Evolutionary conservation across 2,329 filamentous ascomycete genomes (phyloP), one percentile per base, ranked within the genome.

Genomic region (Colletotrichum sp.): DNA sequence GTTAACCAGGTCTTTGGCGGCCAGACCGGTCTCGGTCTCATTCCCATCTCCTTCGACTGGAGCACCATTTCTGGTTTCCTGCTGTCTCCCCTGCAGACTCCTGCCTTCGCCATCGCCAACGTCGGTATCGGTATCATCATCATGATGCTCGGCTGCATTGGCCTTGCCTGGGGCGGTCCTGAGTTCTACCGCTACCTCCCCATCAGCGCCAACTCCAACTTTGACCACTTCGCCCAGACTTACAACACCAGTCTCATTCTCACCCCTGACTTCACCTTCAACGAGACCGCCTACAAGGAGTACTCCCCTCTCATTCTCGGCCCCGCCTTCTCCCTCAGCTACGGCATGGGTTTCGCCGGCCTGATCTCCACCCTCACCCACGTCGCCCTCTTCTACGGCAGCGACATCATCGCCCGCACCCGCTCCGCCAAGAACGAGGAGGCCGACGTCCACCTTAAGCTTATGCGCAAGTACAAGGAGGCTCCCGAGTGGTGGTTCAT

Each of bases 1-100:
- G 82, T 93, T 77, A 93, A 93, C 81, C 91, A 93, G 82, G 79
- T 93, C n/a, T 92, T 93, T 76, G 91, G 91, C 8, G 89, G 89
- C 4, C 87, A 86, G 78, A 90, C 89, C 16, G 91, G 91, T 2
- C 84, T 92, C 28, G 92, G 90, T 2, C 82, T 93, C 18, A 87
- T 92, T 72, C 91, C 91, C 8, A 88, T 92, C n/a, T 92, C 90
- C 1, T 92, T 93, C 76, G 88, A 89, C 78, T 89, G 88, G 86
- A 85, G 83, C 5, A 82, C 84, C 71, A 83, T 89, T 79, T 88
- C 87, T 48, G 89, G 88, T 34, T 90, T 88, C 81, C 78, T 90
- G 28, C 81, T 83, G 60, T 90, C 88, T 13, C 89, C 89, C 8
- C 84, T 90, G 18, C 85, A 86, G 77, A 89, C 89, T 6, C 89